A percentile compares a stretch with the other conserved stretches of the same genome.
Evolutionary conservation across 176 grass and related monocot genomes (phyloP).

Genomic region (Oryza glaberrima): DNA sequence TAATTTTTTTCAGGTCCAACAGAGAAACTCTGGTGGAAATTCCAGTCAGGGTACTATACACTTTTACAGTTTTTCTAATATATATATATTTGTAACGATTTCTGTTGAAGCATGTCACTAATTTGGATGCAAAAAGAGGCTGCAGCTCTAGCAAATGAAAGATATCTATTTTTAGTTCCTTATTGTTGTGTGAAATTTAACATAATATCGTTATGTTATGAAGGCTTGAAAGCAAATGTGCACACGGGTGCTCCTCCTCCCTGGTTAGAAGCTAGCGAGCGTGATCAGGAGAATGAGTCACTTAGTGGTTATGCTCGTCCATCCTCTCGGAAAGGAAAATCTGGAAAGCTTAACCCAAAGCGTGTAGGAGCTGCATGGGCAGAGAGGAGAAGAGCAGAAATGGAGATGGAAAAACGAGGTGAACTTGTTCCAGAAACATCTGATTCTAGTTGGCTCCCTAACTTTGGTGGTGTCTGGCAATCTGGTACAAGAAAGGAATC

Average conservation of each 20-base stretch:
- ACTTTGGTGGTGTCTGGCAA: conserved; percentile 93
- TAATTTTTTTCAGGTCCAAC: conserved; percentile 39
- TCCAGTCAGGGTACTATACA: conserved; percentile 42
- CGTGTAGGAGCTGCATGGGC: conserved; percentile 95
- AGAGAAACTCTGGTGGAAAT: conserved; percentile 41
- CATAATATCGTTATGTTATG: conserved; percentile 36
- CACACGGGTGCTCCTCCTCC: conserved; percentile 82
- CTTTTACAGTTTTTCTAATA: conserved; percentile 10
- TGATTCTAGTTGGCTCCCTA: conserved; percentile 87
- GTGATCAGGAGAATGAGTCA: conserved; percentile 40
- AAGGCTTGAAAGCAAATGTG: conserved; percentile 81
- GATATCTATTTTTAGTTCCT: conserved; percentile 23
- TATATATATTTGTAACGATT: conserved; percentile 24
- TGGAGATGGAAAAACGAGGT: conserved; percentile 79
- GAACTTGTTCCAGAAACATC: conserved; percentile 51
- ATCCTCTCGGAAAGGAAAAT: conserved; percentile 51
- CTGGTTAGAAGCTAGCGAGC: conserved; percentile 71
- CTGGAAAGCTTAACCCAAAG: conserved; percentile 80
- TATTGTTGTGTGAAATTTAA: conserved; percentile 32
- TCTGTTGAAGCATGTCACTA: conserved; percentile 9
- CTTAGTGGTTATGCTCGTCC: neutral
- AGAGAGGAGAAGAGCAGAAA: conserved; percentile 82
- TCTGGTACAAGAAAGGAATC: conserved; percentile 88
- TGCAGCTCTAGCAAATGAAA: conserved; percentile 33
- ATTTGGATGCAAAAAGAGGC: neutral